These are phyloP conservation scores for Calvatia gigantea DNA, from an alignment of 768 basidiomycete genomes.

Conservation along the genomic window DNA sequence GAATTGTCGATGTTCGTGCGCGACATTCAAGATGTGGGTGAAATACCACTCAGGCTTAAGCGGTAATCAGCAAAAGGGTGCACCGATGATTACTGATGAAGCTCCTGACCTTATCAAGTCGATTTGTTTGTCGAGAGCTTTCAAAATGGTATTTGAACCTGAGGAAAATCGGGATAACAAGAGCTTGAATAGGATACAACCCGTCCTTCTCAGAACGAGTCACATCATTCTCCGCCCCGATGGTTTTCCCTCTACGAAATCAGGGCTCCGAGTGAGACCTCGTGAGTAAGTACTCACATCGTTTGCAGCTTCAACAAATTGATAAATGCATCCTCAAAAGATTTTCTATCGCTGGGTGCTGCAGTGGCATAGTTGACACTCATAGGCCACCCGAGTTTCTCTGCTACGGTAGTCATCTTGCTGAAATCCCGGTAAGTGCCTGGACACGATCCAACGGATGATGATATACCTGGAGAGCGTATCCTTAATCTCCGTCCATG, in stretches of 20 bases:
- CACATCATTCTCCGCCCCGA: constrained; percentile 23
- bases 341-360: constrained; percentile 44
- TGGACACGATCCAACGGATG: background rate
- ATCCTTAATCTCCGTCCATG: constrained; percentile 76
- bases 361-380: constrained; percentile 61
- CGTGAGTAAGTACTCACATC: constrained; percentile 50
- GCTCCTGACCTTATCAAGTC: constrained; percentile 84
- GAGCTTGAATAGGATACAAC: constrained; percentile 80
- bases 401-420: constrained; percentile 57
- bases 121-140: constrained; percentile 79
- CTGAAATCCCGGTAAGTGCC: constrained; percentile 34
- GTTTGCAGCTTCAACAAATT: constrained; percentile 75
- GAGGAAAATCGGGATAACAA: constrained; percentile 77
- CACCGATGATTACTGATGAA: background rate
- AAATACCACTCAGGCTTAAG: constrained; percentile 95
- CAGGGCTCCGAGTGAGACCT: background rate
- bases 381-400: constrained; percentile 84
- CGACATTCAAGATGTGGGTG: constrained; percentile 83
- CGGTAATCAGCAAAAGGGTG: background rate
- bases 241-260: constrained; percentile 45
- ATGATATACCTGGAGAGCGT: constrained; percentile 56
- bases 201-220: constrained; percentile 42
- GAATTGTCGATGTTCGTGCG: constrained; percentile 81
- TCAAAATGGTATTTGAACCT: constrained; percentile 98
- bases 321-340: constrained; percentile 77